Evolutionary conservation across 768 basidiomycete genomes (phyloP), one percentile per base, ranked within the genome.

Genomic region (Termitomyces sp.): DNA sequence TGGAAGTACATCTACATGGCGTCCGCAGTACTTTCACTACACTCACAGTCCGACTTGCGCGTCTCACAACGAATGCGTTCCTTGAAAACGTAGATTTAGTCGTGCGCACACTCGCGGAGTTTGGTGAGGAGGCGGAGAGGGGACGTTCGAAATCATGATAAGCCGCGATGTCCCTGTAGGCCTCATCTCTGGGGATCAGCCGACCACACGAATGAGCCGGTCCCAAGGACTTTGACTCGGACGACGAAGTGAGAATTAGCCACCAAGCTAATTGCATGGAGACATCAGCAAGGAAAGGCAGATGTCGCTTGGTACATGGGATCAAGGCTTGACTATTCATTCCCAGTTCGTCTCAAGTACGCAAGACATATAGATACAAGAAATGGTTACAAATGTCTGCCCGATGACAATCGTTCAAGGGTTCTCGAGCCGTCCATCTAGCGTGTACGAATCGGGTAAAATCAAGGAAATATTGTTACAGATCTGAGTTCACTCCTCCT

Each of bases 71-170:
- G 53, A 97, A 97, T 67, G 88, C 87, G 15, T 96, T 92, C 74
- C 79, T 97, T 51, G 94, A 96, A 70, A 95, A 94, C 67, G 81
- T 94, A 36, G 92, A 96, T 70, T 80, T 97, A 39, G 85, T 96
- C 52, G 81, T 89, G 13, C 86, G 91, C 44, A 96, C 94, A 20
- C 79, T 97, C 63, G 84, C 84, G 51, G 86, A 88, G 63, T 96
- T 95, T 72, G 88, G 87, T 12, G 85, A 88, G 58, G 85, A 88
- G 59, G 87, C 89, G 18, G 81, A 77, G 40, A 68, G 67, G 45
- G 59, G 48, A 12, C 20, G 57, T 33, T 52, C 38, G n/a, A 33
- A 33, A 48, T 59, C 58, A 36, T 57, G 42, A 58, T 40, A 35
- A 22, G 44, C 20, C 9, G 15, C 40, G 42, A 60, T 57, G 32